A percentile compares a stretch with the other conserved stretches of the same genome.
Conservation (phyloP, 306 rosid species). For the Senna siamea region DNA sequence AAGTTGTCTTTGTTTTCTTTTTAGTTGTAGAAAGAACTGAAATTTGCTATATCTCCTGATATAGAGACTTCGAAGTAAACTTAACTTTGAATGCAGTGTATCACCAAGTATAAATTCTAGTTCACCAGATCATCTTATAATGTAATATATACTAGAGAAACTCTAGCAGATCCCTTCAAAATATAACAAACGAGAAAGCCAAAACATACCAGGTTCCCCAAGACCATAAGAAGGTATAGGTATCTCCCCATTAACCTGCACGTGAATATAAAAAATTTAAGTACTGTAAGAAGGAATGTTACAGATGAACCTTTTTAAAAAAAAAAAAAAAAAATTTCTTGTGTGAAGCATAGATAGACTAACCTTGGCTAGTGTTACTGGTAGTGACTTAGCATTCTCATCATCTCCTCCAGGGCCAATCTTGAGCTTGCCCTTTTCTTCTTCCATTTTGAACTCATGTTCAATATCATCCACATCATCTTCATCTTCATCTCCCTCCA, state of each 20-base stretch:
- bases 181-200: conserved; percentile 7
- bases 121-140: not conserved
- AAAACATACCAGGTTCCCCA: conserved; percentile 56
- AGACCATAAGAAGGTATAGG: conserved; percentile 51
- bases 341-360: conserved; percentile 12
- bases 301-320: not conserved
- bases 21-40: conserved; percentile 10
- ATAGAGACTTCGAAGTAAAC: not conserved
- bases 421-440: conserved; percentile 59
- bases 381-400: conserved; percentile 50
- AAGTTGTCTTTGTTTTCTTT: not conserved
- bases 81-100: not conserved
- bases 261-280: conserved; percentile 29
- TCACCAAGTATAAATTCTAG: not conserved
- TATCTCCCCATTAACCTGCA: conserved; percentile 77
- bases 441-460: conserved; percentile 78
- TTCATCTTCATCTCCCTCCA: conserved; percentile 93
- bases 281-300: conserved; percentile 12
- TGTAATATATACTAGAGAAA: no score
- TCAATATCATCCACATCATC: conserved; percentile 94
- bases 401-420: conserved; percentile 67
- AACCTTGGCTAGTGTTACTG: conserved; percentile 37
- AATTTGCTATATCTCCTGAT: not conserved
- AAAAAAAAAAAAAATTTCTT: no score
- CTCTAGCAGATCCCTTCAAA: conserved; percentile 15